Conservation (phyloP, 768 basidiomycete genomes). For the Suillus fuscotomentosus region DNA sequence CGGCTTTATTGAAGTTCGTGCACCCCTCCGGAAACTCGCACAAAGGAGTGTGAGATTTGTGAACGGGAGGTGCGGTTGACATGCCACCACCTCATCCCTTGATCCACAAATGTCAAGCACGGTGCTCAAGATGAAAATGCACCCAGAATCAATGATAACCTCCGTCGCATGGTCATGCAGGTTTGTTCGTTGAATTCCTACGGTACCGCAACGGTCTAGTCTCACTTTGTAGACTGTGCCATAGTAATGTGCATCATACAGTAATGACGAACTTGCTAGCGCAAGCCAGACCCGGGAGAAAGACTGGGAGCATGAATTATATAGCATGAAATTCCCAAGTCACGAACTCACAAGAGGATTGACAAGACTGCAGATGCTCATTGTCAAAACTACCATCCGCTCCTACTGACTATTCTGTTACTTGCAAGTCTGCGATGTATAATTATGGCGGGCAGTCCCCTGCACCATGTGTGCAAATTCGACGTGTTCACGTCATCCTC, state of each 20-base stretch:
- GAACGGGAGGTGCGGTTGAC: constrained; percentile 54
- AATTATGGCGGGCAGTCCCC: no score
- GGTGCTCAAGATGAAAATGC: constrained; percentile 58
- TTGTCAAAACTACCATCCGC: no score
- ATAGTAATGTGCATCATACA: constrained; percentile 46
- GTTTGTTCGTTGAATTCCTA: constrained; percentile 18
- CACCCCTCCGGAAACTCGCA: constrained; percentile 22
- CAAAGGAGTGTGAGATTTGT: constrained; percentile 55
- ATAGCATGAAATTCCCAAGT: no score
- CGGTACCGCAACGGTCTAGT: background rate
- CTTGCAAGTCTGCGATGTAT: no score
- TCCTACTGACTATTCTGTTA: no score
- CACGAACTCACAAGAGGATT: no score
- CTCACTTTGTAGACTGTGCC: constrained; percentile 43
- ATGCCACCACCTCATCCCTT: constrained; percentile 61
- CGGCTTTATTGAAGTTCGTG: constrained; percentile 46
- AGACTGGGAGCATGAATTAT: no score
- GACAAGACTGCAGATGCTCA: no score
- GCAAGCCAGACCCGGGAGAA: no score
- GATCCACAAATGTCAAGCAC: constrained; percentile 45
- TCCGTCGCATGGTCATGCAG: constrained; percentile 53
- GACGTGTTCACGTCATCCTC: no score
- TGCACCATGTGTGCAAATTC: no score
- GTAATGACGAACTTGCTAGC: constrained; percentile 18
- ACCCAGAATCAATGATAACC: constrained; percentile 48